Evolutionary conservation across 2,329 filamentous ascomycete genomes (phyloP).

Genomic region (Akanthomyces lecanii): DNA sequence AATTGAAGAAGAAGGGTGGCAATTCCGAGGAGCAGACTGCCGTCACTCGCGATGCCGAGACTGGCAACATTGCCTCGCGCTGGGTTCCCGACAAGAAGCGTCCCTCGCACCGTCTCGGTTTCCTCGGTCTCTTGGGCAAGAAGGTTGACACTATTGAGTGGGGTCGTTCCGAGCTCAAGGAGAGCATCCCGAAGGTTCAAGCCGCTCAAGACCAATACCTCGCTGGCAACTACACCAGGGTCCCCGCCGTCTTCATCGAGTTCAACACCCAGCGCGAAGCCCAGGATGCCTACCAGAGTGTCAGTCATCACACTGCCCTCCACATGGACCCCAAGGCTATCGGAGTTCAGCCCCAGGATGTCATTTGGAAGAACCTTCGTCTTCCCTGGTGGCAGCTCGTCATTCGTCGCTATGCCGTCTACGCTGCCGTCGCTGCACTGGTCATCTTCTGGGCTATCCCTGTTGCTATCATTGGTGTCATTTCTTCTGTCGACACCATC

Average conservation of each 20-base stretch:
- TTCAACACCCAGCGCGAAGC: constrained; percentile 79
- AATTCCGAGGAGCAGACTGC: constrained; percentile 29
- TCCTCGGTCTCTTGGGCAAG: constrained; percentile 59
- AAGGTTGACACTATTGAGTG: constrained; percentile 84
- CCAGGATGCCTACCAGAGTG: constrained; percentile 76
- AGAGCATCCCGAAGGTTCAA: constrained; percentile 62
- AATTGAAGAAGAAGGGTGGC: constrained; percentile 31
- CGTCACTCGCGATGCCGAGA: constrained; percentile 58
- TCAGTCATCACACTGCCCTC: constrained; percentile 75
- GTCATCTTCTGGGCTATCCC: constrained; percentile 83
- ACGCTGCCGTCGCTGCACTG: constrained; percentile 63
- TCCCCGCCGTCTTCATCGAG: constrained; percentile 85
- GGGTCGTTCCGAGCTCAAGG: constrained; percentile 55
- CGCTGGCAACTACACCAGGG: constrained; percentile 57
- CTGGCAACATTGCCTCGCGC: constrained; percentile 59
- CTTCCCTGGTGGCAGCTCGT: constrained; percentile 70
- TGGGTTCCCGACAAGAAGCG: constrained; percentile 66
- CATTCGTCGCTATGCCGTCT: constrained; percentile 60
- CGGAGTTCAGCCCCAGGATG: constrained; percentile 71
- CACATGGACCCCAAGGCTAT: constrained; percentile 84
- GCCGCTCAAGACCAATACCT: constrained; percentile 60
- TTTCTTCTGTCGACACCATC: constrained; percentile 78
- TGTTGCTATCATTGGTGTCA: constrained; percentile 73
- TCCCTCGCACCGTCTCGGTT: constrained; percentile 63
- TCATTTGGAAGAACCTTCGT: constrained; percentile 79